Percentiles rank a stretch among this genome's conserved stretches.
phyloP scores from a whole-genome alignment of 331 rosid species.

The Dryas integrifolia region DNA sequence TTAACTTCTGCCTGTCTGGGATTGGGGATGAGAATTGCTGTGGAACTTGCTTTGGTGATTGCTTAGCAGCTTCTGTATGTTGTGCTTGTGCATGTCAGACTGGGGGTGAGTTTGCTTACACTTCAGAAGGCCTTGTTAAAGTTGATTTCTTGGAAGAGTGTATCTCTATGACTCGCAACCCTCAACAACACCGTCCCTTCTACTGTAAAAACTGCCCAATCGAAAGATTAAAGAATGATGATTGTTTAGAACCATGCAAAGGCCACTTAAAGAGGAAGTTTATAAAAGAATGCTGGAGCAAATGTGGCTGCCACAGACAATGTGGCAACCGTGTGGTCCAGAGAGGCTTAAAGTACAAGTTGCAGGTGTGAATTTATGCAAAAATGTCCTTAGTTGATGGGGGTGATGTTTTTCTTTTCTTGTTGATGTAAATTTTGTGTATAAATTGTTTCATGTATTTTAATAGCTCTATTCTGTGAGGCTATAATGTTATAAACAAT shows the following conservation, averaged over 20 bases:
- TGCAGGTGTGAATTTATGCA: constrained; percentile 54
- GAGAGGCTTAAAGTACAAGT: constrained; percentile 62
- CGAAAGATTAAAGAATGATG: constrained; percentile 59
- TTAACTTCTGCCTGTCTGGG: constrained; percentile 54
- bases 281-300: constrained; percentile 87
- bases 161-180: constrained; percentile 48
- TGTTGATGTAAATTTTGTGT: neutral
- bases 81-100: constrained; percentile 68
- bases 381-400: neutral
- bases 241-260: constrained; percentile 64
- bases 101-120: constrained; percentile 69
- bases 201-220: constrained; percentile 74
- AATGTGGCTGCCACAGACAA: constrained; percentile 71
- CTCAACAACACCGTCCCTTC: constrained; percentile 35
- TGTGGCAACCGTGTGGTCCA: constrained; percentile 86
- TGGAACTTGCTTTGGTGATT: constrained; percentile 75
- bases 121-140: constrained; percentile 57
- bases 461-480: neutral
- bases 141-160: constrained; percentile 74
- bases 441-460: neutral
- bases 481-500: neutral
- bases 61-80: constrained; percentile 48
- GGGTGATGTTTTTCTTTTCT: neutral
- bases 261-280: constrained; percentile 74
- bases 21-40: constrained; percentile 69